Evolutionary conservation across 2,329 filamentous ascomycete species (phyloP).

Genomic region (Ilyonectria mors-panacis): DNA sequence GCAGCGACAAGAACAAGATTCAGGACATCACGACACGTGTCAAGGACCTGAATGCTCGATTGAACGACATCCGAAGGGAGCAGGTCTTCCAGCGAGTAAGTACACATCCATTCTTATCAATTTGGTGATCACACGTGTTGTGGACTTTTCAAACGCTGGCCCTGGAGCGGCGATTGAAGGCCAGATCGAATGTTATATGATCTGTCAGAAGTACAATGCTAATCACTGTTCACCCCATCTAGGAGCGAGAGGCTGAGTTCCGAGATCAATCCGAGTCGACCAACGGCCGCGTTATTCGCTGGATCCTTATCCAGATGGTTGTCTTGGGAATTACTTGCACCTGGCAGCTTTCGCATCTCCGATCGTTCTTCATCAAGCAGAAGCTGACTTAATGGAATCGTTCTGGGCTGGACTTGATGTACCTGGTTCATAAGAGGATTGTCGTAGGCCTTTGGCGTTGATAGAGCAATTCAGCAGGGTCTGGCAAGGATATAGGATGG

Average conservation of each 20-base stretch:
- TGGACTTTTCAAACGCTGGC: background rate
- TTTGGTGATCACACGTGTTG: background rate
- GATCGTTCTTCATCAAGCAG: slow-evolving; percentile 99
- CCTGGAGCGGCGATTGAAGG: background rate
- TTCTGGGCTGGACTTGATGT: slow-evolving; percentile 25
- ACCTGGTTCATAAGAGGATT: slow-evolving; percentile 16
- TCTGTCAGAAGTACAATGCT: slow-evolving; percentile 4
- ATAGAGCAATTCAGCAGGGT: slow-evolving; percentile 25
- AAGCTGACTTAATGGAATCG: slow-evolving; percentile 83
- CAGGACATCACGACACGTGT: slow-evolving; percentile 90
- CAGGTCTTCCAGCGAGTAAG: slow-evolving; percentile 95
- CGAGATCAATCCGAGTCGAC: slow-evolving; percentile 96
- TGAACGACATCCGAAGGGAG: slow-evolving; percentile 92
- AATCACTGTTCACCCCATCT: slow-evolving; percentile 22
- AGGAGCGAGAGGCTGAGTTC: slow-evolving; percentile 99
- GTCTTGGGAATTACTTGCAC: slow-evolving; percentile 91
- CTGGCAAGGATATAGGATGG: slow-evolving; percentile 31
- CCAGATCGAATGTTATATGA: background rate
- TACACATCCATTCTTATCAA: slow-evolving; percentile 31
- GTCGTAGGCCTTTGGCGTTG: slow-evolving; percentile 31
- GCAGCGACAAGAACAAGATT: slow-evolving; percentile 93
- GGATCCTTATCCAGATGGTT: slow-evolving; percentile 91
- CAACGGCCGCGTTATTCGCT: slow-evolving; percentile 91
- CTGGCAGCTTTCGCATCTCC: slow-evolving; percentile 96
- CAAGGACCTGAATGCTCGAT: slow-evolving; percentile 87